Evolutionary conservation across 2,329 filamentous ascomycete species (phyloP).

Genomic region (Lecanosticta acicola): DNA sequence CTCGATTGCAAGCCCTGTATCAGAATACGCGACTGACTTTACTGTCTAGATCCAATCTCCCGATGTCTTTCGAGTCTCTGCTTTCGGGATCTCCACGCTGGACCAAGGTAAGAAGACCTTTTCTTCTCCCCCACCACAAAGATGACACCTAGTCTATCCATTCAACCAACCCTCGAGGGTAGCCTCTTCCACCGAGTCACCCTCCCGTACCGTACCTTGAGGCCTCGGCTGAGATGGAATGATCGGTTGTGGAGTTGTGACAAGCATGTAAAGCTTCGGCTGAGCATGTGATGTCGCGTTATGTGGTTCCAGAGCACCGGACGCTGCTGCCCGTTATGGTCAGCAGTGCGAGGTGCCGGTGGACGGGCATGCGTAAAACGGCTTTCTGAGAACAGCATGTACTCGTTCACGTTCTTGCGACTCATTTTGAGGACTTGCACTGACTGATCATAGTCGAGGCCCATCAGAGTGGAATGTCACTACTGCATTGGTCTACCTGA

Average conservation of each 20-base stretch:
- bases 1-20: constrained; percentile 6
- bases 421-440: too few relatives aligned
- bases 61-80: too few relatives aligned
- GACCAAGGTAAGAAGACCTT: constrained; percentile 13
- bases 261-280: constrained; percentile 20
- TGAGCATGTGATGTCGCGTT: constrained; percentile 20
- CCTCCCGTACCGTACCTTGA: constrained; percentile 35
- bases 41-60: too few relatives aligned
- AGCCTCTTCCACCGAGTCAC: constrained; percentile 33
- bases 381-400: constrained; percentile 36
- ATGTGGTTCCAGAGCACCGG: constrained; percentile 33
- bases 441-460: too few relatives aligned
- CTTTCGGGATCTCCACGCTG: background rate
- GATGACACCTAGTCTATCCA: constrained; percentile 39
- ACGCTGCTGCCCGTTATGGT: constrained; percentile 33
- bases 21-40: too few relatives aligned
- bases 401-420: too few relatives aligned
- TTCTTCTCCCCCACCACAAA: constrained; percentile 17
- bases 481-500: background rate
- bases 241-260: constrained; percentile 38
- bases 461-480: too few relatives aligned
- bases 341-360: constrained; percentile 31
- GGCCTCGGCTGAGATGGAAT: constrained; percentile 26
- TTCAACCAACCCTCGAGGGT: constrained; percentile 34
- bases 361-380: constrained; percentile 36